These are phyloP conservation scores for Nemania sp. DNA, from an alignment of 2,329 filamentous ascomycete genomes.

Conservation along the genomic window DNA sequence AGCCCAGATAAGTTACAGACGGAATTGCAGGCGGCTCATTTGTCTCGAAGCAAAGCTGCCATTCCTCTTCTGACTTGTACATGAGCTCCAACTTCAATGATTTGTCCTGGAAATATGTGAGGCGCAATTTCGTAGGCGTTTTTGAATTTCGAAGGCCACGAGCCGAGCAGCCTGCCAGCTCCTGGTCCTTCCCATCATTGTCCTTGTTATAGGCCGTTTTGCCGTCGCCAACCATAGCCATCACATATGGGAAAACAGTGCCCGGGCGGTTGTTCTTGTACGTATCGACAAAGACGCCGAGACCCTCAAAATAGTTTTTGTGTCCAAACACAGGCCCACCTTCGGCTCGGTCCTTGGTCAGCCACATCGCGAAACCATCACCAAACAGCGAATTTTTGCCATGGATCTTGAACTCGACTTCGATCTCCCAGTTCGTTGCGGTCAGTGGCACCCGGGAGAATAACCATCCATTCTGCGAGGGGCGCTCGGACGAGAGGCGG, in stretches of 20 bases:
- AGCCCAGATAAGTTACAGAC: constrained; percentile 72
- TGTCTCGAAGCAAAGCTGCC: constrained; percentile 86
- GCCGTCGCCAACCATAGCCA: constrained; percentile 97
- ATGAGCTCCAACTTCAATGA: constrained; percentile 86
- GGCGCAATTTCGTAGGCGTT: constrained; percentile 78
- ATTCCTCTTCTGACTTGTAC: constrained; percentile 88
- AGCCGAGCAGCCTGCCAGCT: constrained; percentile 93
- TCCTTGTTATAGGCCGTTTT: constrained; percentile 87
- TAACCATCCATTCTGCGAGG: constrained; percentile 89
- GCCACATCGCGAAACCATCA: constrained; percentile 97
- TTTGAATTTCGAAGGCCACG: constrained; percentile 81
- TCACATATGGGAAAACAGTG: constrained; percentile 93
- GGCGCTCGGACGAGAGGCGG: constrained; percentile 85
- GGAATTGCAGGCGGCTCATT: constrained; percentile 75
- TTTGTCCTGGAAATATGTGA: constrained; percentile 98
- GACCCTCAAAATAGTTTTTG: constrained; percentile 85
- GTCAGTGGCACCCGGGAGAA: constrained; percentile 94
- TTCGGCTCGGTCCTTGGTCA: constrained; percentile 87
- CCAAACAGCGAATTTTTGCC: constrained; percentile 89
- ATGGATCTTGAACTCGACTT: constrained; percentile 92
- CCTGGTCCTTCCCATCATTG: constrained; percentile 90
- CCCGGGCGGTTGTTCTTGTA: constrained; percentile 99
- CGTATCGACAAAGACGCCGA: constrained; percentile 95
- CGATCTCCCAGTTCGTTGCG: constrained; percentile 98
- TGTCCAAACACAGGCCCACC: constrained; percentile 85